Conservation (phyloP, 768 basidiomycete species). For the Pleurotus pulmonarius region DNA sequence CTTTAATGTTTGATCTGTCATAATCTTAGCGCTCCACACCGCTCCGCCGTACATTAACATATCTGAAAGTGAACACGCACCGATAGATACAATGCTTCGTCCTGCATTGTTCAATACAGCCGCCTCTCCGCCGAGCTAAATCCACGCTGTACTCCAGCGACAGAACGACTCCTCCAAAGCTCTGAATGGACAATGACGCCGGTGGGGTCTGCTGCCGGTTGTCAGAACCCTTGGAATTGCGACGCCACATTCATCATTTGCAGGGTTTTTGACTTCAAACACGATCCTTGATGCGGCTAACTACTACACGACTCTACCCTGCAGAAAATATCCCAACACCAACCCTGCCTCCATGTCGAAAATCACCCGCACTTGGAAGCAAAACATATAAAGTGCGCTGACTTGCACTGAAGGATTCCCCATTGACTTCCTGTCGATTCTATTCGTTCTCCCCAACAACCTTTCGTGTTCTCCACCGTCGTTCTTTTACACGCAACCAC, state of each 20-base stretch:
- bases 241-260: not conserved
- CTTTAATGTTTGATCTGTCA: no score
- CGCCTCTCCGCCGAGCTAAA: no score
- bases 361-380: not conserved
- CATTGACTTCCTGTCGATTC: not conserved
- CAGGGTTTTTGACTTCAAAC: not conserved
- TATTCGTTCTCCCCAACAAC: not conserved
- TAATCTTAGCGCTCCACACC: no score
- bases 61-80: no score
- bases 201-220: not conserved
- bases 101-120: no score
- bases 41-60: no score
- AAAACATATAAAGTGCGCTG: no score
- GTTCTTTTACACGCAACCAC: slow-evolving; percentile 1
- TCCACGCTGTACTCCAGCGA: no score
- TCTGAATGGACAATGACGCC: not conserved
- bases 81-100: no score
- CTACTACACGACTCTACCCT: not conserved
- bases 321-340: not conserved
- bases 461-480: not conserved
- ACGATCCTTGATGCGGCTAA: not conserved
- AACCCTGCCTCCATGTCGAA: not conserved
- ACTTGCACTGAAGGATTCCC: not conserved
- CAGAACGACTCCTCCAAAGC: no score
- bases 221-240: not conserved